Conservation (phyloP, 2,329 filamentous ascomycete genomes). For the Fusarium sp. region DNA sequence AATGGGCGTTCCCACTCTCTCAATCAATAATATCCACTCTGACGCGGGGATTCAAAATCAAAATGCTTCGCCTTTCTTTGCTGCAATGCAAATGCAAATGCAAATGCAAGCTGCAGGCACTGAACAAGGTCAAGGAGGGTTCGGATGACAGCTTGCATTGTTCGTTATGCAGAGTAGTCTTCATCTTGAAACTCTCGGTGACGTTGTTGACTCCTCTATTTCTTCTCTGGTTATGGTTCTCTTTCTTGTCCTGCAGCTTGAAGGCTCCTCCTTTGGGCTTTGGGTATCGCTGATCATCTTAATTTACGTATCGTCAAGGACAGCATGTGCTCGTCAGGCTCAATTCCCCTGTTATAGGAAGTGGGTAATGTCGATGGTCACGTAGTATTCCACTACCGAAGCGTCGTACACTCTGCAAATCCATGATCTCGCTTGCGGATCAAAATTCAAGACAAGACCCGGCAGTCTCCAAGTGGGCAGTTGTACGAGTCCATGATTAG, state of each 20-base stretch:
- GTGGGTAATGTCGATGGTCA: constrained; percentile 4
- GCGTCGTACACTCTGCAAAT: constrained; percentile 12
- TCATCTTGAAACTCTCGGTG: not conserved
- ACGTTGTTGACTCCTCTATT: not conserved
- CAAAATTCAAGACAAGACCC: constrained; percentile 17
- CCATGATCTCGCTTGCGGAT: constrained; percentile 33
- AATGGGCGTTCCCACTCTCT: constrained; percentile 36
- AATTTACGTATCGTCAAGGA: not conserved
- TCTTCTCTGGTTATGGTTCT: not conserved
- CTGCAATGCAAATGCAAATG: not conserved
- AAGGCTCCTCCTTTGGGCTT: not conserved
- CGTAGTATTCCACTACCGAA: constrained; percentile 9
- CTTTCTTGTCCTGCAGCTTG: not conserved
- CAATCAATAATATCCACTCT: constrained; percentile 24
- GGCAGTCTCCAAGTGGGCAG: not conserved
- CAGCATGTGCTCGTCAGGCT: not conserved
- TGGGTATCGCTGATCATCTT: constrained; percentile 3
- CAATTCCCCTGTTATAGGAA: constrained; percentile 5
- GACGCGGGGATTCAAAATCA: constrained; percentile 39
- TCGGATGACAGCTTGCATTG: constrained; percentile 12
- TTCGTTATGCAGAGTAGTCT: not conserved
- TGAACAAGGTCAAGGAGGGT: constrained; percentile 2
- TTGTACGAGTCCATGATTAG: not conserved
- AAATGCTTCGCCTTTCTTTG: not conserved
- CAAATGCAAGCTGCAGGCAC: constrained; percentile 26